These are phyloP conservation scores for Pythium angustatum DNA, from an alignment of 352 stramenopile genomes.

Conservation along the genomic window DNA sequence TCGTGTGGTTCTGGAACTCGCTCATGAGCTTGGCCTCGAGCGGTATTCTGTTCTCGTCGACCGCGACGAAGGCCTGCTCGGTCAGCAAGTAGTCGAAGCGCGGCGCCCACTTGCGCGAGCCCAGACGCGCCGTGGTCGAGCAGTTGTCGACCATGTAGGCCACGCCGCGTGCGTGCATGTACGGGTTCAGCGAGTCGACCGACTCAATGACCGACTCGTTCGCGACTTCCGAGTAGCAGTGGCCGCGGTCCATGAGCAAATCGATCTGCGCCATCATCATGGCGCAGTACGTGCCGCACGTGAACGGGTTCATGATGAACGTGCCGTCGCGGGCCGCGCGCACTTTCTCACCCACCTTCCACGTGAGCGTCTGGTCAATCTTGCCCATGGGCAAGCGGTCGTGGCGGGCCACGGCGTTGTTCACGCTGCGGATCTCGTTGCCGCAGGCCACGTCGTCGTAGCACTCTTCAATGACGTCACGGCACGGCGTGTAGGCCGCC, in stretches of 20 bases:
- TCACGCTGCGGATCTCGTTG: conserved; percentile 98
- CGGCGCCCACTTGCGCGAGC: conserved; percentile 97
- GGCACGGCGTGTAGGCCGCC: conserved; percentile 94
- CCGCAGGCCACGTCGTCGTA: conserved; percentile 98
- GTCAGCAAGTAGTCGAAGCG: conserved; percentile 99
- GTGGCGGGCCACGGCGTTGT: conserved; percentile 95
- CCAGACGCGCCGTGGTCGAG: conserved; percentile 97
- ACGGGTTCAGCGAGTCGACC: conserved; percentile 97
- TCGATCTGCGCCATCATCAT: conserved; percentile 99
- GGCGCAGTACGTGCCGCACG: conserved; percentile 95
- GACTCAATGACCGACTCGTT: conserved; percentile 99
- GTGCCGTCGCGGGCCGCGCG: conserved; percentile 92
- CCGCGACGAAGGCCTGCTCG: conserved; percentile 95
- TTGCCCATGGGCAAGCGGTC: conserved; percentile 96
- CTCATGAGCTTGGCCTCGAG: conserved; percentile 87
- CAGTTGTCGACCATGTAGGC: conserved; percentile 99
- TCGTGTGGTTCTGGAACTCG: conserved; percentile 96
- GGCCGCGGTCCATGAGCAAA: conserved; percentile 93
- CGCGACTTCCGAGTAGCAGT: conserved; percentile 98
- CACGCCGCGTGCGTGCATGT: conserved; percentile 98
- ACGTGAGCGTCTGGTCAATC: conserved; percentile 97
- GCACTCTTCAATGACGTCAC: conserved; percentile 98
- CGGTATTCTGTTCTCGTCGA: conserved; percentile 93
- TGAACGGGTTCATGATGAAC: conserved; percentile 98
- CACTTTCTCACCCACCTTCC: conserved; percentile 97